Base-by-base conservation (phyloP, 345 rosid species). In the Crucihimalaya himalaica region DNA sequence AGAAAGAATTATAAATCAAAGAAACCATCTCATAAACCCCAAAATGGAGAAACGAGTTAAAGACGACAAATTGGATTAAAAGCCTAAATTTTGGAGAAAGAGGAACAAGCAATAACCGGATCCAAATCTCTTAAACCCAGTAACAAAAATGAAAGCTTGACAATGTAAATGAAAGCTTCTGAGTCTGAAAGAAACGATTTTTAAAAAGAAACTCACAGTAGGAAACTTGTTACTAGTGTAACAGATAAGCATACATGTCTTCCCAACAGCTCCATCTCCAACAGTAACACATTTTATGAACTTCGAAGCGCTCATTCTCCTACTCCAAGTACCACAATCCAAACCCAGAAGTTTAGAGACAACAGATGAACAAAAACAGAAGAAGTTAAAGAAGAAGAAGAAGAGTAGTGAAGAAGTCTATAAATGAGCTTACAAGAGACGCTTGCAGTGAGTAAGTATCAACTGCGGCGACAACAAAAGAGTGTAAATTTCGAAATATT, bases 181-280 rank as follows among this genome's bases (percentile, higher is more conserved):
- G 25, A 37, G 62, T 16, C 5, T 8, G n/a, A 70, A 42, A 23
- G 40, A 50, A 53, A 43, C 10, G 5, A 69, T 7, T 5, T 57
- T 4, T 11, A 15, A 15, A 12, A 21, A 43, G 57, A 35, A 70
- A 76, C 87, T 84, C 63, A 95, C 99, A 71, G 97, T 92, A 2
- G 99, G 99, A 83, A 95, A 95, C 89, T 88, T 90, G 91, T 95
- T 95, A 83, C 97, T 90, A 59, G 99, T 95, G 80, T 90, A 95
- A 75, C 98, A 92, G 79, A 95, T 92, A 69, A 95, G 99, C 99
- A 92, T 95, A 82, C 97, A 95, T n/a, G 99, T 95, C 83, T 95
- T 95, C 43, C 99, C 99, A 23, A 95, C 99, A 82, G 97, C 99
- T 77, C 99, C 99, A 79, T 95, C 99, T 75, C 99, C 99, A 63